phyloP scores from a whole-genome alignment of 2,329 filamentous ascomycete genomes.

The Penicillium freii region DNA sequence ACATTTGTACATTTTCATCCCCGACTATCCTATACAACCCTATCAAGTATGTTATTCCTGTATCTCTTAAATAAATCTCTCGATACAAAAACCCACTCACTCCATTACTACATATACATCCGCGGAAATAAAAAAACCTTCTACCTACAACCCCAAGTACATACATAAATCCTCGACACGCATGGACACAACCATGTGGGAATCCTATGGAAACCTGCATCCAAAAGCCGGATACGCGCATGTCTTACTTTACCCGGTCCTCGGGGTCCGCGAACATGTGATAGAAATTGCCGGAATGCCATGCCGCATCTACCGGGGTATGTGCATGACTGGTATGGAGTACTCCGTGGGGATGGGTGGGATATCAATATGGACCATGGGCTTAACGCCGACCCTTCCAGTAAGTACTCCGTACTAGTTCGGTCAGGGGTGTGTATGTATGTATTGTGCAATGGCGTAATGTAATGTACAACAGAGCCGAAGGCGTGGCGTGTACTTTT shows the following conservation, averaged over 20 bases:
- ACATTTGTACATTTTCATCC: background rate
- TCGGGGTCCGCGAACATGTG: background rate
- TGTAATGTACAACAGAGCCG: background rate
- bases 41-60: background rate
- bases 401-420: background rate
- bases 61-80: background rate
- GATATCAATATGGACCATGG: background rate
- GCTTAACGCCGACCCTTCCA: background rate
- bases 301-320: background rate
- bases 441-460: background rate
- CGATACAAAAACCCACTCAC: background rate
- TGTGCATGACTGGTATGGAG: background rate
- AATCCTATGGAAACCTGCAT: slow-evolving; percentile 4
- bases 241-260: background rate
- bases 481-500: background rate
- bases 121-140: background rate
- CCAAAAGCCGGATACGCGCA: slow-evolving; percentile 1
- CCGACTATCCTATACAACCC: too few relatives aligned
- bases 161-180: background rate
- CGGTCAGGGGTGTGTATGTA: background rate
- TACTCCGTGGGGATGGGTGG: too few relatives aligned
- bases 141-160: background rate
- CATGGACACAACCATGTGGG: slow-evolving; percentile 7
- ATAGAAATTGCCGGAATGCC: background rate
- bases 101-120: background rate